phyloP scores from a whole-genome alignment of 352 stramenopile species.

The Pythium phragmitis region DNA sequence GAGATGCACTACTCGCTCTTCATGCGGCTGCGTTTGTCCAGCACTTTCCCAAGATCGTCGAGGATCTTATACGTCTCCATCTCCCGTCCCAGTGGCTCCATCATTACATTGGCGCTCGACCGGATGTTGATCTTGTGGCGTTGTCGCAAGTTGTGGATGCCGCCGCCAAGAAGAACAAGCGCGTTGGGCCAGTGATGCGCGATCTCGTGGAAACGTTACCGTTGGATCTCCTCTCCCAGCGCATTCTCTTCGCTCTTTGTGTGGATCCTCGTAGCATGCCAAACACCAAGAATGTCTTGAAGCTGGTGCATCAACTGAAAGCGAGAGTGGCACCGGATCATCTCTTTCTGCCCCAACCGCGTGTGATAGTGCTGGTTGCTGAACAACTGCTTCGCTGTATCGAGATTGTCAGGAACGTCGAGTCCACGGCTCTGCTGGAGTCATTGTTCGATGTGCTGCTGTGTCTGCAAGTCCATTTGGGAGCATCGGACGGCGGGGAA shows the following conservation, averaged over 20 bases:
- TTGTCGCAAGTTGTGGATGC: conserved; percentile 14
- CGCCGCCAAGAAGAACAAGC: conserved; percentile 29
- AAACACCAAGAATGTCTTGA: background rate
- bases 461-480: conserved; percentile 3
- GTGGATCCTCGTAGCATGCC: background rate
- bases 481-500: background rate
- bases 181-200: conserved; percentile 10
- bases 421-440: background rate
- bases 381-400: conserved; percentile 17
- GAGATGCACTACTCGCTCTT: conserved; percentile 6
- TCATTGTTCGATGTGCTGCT: conserved; percentile 4
- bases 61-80: conserved; percentile 15
- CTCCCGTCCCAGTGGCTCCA: conserved; percentile 38
- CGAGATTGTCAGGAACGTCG: background rate
- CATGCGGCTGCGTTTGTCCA: conserved; percentile 11
- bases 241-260: conserved; percentile 17
- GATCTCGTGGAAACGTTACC: conserved; percentile 15
- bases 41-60: conserved; percentile 15
- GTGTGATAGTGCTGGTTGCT: conserved; percentile 6
- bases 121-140: conserved; percentile 43
- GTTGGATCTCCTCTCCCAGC: conserved; percentile 16
- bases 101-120: conserved; percentile 51
- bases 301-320: conserved; percentile 7
- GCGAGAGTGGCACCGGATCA: background rate
- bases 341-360: background rate